Conservation (phyloP, 1,139 yeast genomes). For the Geotrichum bryndzae region DNA sequence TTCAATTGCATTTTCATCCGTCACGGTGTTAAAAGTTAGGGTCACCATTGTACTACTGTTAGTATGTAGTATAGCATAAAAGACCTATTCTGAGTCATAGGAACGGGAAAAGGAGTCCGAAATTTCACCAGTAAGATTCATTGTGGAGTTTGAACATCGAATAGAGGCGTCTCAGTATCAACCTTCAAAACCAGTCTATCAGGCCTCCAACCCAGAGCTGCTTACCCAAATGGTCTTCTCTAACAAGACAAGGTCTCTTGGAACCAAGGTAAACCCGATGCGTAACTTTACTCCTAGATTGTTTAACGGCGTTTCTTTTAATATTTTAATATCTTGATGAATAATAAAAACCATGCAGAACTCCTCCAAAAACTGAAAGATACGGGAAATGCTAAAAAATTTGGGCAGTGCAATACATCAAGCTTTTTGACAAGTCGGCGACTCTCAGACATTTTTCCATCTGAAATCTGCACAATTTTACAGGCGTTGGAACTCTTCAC, state of each 20-base stretch:
- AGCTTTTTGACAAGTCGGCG: constrained; percentile 7
- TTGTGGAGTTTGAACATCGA: constrained; percentile 14
- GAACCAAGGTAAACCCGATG: constrained; percentile 13
- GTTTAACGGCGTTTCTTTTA: constrained; percentile 18
- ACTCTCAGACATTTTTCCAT: not conserved
- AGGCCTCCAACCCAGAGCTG: not conserved
- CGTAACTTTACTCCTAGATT: constrained; percentile 10
- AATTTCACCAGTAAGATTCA: constrained; percentile 15
- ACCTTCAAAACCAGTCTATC: not conserved
- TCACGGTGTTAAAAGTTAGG: not conserved
- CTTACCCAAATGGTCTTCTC: constrained; percentile 9
- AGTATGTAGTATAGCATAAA: too few relatives aligned
- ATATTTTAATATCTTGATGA: constrained; percentile 2
- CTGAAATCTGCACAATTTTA: constrained; percentile 24
- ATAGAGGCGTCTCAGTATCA: not conserved
- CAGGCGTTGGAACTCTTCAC: constrained; percentile 24
- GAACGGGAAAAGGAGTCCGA: not conserved
- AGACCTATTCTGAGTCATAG: not conserved
- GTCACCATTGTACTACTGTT: not conserved
- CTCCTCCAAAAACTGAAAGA: constrained; percentile 5
- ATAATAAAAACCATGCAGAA: not conserved
- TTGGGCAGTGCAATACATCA: constrained; percentile 18
- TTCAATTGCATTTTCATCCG: not conserved
- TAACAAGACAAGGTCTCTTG: constrained; percentile 9
- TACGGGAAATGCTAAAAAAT: constrained; percentile 16